phyloP scores from a whole-genome alignment of 805 yeast genomes.

The Schwanniomyces pseudopolymorphus region DNA sequence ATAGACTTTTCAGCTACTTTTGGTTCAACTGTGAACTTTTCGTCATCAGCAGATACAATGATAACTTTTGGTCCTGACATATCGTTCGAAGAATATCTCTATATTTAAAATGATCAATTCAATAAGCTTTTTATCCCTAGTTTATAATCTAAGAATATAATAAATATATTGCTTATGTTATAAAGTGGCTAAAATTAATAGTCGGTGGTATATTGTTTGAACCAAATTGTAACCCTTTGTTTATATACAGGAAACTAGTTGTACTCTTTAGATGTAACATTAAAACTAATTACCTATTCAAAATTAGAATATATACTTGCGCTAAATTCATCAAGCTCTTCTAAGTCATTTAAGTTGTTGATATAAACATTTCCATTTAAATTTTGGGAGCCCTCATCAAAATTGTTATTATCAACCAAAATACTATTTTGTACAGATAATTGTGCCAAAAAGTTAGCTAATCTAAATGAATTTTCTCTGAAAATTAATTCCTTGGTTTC shows the following conservation, averaged over 20 bases:
- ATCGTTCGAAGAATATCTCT: too few relatives aligned
- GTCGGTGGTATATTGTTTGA: too few relatives aligned
- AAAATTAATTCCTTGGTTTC: slow-evolving; percentile 17
- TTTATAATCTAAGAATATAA: background rate
- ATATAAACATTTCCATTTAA: slow-evolving; percentile 37
- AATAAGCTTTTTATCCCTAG: background rate
- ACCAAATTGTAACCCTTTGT: too few relatives aligned
- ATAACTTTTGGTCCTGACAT: slow-evolving; percentile 42
- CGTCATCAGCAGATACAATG: slow-evolving; percentile 78
- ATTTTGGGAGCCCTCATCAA: slow-evolving; percentile 15
- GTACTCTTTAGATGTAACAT: background rate
- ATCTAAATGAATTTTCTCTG: slow-evolving; percentile 33
- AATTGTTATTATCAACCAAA: slow-evolving; percentile 45
- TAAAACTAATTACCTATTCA: slow-evolving; percentile 21
- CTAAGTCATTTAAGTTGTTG: slow-evolving; percentile 37
- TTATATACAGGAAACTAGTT: background rate
- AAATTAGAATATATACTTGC: slow-evolving; percentile 89
- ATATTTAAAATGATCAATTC: too few relatives aligned
- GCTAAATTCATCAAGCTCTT: slow-evolving; percentile 80
- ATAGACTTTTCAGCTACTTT: slow-evolving; percentile 86
- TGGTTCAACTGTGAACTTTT: slow-evolving; percentile 70
- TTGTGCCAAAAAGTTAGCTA: slow-evolving; percentile 72
- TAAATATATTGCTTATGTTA: background rate
- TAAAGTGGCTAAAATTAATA: background rate
- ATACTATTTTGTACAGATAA: slow-evolving; percentile 63